These are phyloP conservation scores for Neobulgaria alba DNA, from an alignment of 2,329 filamentous ascomycete genomes.

Conservation along the genomic window DNA sequence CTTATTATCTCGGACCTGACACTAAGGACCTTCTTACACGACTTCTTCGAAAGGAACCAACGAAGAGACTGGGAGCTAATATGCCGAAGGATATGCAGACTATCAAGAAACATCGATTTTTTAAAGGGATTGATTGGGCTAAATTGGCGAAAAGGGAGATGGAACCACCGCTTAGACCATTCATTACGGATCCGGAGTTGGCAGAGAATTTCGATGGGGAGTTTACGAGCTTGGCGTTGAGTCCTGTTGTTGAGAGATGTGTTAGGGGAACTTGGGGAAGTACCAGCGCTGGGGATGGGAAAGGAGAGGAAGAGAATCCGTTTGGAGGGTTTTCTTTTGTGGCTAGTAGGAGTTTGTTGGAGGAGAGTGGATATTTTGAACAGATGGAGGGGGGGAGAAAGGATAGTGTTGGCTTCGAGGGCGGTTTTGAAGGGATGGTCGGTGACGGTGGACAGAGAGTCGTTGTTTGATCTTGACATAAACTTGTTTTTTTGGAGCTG, in stretches of 20 bases:
- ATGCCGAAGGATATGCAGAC: slow-evolving; percentile 81
- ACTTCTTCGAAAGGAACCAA: slow-evolving; percentile 83
- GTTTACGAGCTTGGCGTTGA: slow-evolving; percentile 80
- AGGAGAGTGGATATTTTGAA: slow-evolving; percentile 13
- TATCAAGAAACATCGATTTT: slow-evolving; percentile 92
- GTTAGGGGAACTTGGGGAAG: too few species aligned
- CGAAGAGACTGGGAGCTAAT: slow-evolving; percentile 77
- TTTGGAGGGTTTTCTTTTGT: slow-evolving; percentile 31
- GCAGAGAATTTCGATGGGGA: slow-evolving; percentile 95
- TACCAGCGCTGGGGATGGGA: slow-evolving; percentile 19
- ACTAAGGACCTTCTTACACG: slow-evolving; percentile 90
- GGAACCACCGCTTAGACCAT: slow-evolving; percentile 80
- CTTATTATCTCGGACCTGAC: slow-evolving; percentile 84
- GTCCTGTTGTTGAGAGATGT: slow-evolving; percentile 62
- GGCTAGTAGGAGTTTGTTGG: slow-evolving; percentile 28
- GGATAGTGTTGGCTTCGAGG: too few species aligned
- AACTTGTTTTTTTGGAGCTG: too few species aligned
- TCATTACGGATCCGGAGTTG: slow-evolving; percentile 91
- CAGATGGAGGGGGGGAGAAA: not conserved
- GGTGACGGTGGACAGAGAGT: too few species aligned
- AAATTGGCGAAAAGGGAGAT: slow-evolving; percentile 74
- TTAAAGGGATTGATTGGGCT: slow-evolving; percentile 93
- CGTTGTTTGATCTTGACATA: too few species aligned
- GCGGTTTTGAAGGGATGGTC: too few species aligned
- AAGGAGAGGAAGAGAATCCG: slow-evolving; percentile 20